These are phyloP conservation scores for Capsicum rhomboideum DNA, from an alignment of 257 asterid genomes.

Conservation along the genomic window DNA sequence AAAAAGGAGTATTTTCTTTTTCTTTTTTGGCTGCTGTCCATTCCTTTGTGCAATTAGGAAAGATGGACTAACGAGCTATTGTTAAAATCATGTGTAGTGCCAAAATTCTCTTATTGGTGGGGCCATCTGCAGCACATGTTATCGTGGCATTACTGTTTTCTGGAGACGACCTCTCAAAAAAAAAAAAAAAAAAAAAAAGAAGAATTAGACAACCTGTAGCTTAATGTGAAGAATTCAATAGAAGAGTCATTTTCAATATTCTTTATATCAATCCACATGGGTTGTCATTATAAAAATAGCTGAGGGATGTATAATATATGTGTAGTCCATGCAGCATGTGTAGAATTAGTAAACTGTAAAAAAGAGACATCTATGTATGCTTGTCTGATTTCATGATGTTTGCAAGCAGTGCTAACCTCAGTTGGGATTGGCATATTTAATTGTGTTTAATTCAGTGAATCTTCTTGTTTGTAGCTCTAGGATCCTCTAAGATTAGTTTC, in stretches of 20 bases:
- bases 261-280: background rate
- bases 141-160: background rate
- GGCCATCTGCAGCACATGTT: slow-evolving; percentile 1
- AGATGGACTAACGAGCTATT: background rate
- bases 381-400: background rate
- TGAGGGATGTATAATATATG: background rate
- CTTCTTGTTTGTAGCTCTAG: background rate
- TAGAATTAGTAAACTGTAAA: background rate
- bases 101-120: slow-evolving; percentile 1
- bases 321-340: background rate
- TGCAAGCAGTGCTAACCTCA: background rate
- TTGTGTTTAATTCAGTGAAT: background rate
- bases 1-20: background rate
- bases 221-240: background rate
- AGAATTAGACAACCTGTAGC: background rate
- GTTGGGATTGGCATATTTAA: background rate
- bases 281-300: background rate
- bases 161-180: background rate
- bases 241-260: background rate
- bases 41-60: background rate
- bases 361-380: too few relatives aligned
- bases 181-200: background rate
- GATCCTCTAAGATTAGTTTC: background rate
- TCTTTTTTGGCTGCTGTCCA: background rate
- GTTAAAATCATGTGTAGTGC: background rate